Conservation (phyloP, 192 early-diverging fungal species). For the Pecoramyces ruminantium region DNA sequence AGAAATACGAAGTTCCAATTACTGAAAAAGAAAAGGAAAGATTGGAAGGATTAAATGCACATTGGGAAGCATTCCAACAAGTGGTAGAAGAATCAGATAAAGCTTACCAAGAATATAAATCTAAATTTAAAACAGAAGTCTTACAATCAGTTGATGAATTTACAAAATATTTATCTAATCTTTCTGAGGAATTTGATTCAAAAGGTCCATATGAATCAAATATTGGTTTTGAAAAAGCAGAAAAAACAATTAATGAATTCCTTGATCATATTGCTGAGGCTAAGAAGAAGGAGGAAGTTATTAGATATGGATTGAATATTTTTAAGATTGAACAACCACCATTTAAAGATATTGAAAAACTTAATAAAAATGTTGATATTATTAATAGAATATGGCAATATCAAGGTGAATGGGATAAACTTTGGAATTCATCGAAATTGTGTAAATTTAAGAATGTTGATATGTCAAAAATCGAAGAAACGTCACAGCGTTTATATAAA, state of each 20-base stretch:
- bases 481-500: slow-evolving; percentile 29
- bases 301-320: slow-evolving; percentile 30
- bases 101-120: slow-evolving; percentile 30
- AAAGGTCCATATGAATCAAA: slow-evolving; percentile 27
- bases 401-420: slow-evolving; percentile 22
- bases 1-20: slow-evolving; percentile 43
- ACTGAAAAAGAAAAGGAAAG: slow-evolving; percentile 29
- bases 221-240: slow-evolving; percentile 30
- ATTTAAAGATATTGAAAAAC: slow-evolving; percentile 26
- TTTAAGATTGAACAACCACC: slow-evolving; percentile 38
- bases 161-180: slow-evolving; percentile 11
- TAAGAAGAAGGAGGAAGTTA: slow-evolving; percentile 17
- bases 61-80: slow-evolving; percentile 26
- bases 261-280: slow-evolving; percentile 14
- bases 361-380: slow-evolving; percentile 21
- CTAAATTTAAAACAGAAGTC: slow-evolving; percentile 35
- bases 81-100: slow-evolving; percentile 28
- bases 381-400: slow-evolving; percentile 25
- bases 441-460: slow-evolving; percentile 27
- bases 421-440: slow-evolving; percentile 24
- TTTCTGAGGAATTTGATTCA: slow-evolving; percentile 27
- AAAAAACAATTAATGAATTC: slow-evolving; percentile 27
- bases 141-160: slow-evolving; percentile 30
- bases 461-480: slow-evolving; percentile 28
- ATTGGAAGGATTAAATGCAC: slow-evolving; percentile 19